Base-by-base conservation (phyloP, 371 early-diverging fungal species). In the Mycotypha africana region DNA sequence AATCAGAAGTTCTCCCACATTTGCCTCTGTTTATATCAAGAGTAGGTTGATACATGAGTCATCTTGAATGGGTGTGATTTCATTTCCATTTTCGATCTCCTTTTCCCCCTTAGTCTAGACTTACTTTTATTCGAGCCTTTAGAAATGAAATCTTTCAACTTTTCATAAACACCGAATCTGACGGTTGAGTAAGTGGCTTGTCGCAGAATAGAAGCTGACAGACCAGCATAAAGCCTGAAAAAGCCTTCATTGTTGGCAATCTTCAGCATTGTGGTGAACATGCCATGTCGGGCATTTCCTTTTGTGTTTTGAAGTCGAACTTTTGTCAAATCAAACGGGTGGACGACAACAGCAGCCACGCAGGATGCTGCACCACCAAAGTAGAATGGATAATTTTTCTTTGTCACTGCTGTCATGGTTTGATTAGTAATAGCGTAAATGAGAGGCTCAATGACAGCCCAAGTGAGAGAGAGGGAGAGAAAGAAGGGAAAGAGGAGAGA, bases 311-410 rank as follows among this genome's bases (percentile, higher is more conserved):
- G 94, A 40, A 92, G 60, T 10, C 92, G 79, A 23, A 93, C 89
- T 62, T 93, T 92, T 40, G 89, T 70, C 46, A 89, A 70, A 65
- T 93, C 93, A 26, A 92, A 81, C 0, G 93, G 93, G 42, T 93
- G 92, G 0, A 89, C 84, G 20, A 72, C 69, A 23, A 76, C 57
- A 28, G 79, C 78, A 15, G 86, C 85, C 5, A 73, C 65, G 35
- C 78, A 72, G 4, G 84, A 77, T 11, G 84, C 73, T 26, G 70
- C 62, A 19, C 86, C 86, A 59, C 81, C 81, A 54, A 78, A 72
- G 41, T 70, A 80, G 16, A 75, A 76, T 26, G 81, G 81, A 16
- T 60, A 38, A 7, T 39, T 34, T 33, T 35, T 46, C 38, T 51
- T 55, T 16, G 30, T 21, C 16, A 47, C 36, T 38, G 54, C 0